Percentiles rank a stretch among this genome's conserved stretches.
Conservation (phyloP, 2,329 filamentous ascomycete genomes). For the Dactylellina sp. region DNA sequence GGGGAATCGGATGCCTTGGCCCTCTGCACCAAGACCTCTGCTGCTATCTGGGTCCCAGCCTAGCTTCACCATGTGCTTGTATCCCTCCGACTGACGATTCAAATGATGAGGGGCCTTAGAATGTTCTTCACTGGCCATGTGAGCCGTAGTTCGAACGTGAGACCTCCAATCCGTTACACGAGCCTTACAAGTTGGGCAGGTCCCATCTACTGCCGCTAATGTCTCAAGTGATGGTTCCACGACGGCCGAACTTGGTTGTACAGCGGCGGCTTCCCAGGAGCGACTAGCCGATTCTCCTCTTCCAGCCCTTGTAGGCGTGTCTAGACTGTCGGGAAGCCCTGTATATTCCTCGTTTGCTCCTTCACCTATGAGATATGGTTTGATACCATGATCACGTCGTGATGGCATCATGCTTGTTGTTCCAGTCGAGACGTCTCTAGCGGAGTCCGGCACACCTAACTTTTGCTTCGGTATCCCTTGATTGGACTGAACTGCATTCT, state of each 20-base stretch:
- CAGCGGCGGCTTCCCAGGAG: conserved; percentile 31
- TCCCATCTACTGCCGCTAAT: conserved; percentile 38
- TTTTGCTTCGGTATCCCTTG: conserved; percentile 53
- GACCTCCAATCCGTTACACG: conserved; percentile 64
- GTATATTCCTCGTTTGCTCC: conserved; percentile 5
- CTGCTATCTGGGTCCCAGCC: conserved; percentile 82
- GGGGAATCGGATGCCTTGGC: conserved; percentile 80
- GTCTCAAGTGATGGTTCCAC: conserved; percentile 57
- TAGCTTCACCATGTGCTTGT: conserved; percentile 73
- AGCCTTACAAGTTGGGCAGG: conserved; percentile 73
- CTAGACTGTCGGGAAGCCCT: conserved; percentile 49
- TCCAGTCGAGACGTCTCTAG: conserved; percentile 18
- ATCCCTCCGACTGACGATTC: conserved; percentile 76
- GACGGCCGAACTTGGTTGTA: conserved; percentile 38
- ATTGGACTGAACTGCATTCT: conserved; percentile 58
- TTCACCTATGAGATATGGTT: conserved; percentile 1
- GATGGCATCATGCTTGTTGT: conserved; percentile 44
- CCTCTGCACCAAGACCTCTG: conserved; percentile 76
- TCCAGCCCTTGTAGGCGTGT: conserved; percentile 53
- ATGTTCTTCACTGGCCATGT: conserved; percentile 77
- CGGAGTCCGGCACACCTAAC: conserved; percentile 44
- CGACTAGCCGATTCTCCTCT: conserved; percentile 15
- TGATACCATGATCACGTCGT: conserved; percentile 33
- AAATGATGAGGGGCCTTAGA: conserved; percentile 79
- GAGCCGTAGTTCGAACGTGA: conserved; percentile 75